Base-by-base conservation (phyloP, 306 rosid species). In the Notholithocarpus densiflorus region DNA sequence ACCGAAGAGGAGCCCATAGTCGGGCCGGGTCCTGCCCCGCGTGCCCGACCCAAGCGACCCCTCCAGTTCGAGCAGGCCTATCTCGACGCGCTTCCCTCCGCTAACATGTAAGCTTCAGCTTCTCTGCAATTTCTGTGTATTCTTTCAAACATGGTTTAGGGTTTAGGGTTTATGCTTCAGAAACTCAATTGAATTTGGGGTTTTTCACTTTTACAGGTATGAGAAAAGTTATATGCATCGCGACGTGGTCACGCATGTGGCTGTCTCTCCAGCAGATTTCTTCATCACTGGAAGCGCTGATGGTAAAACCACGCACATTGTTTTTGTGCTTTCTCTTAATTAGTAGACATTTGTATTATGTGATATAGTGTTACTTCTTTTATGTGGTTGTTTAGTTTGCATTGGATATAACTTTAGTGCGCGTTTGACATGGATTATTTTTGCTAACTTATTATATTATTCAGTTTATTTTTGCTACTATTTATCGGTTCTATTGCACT, bases 171-270 rank as follows among this genome's bases (percentile, higher is more conserved):
- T 29, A 64, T 64, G 11, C 45, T 64, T 15, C 8, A 18, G 15
- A 31, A 27, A 15, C 53, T 48, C 53, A 12, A 48, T 48, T 59
- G 19, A 29, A 10, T 64, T 64, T 31, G 45, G 18, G 27, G 26
- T 59, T 71, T 18, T 13, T 4, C 60, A 37, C 32, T 27, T 72
- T 5, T 59, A 53, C 81, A 95, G 99, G 99, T 95, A 95, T 31
- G 99, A 95, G 89, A 95, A 95, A 64, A 95, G 99, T 75, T 93
- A 93, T 77, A 95, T 95, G 99, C 99, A 95, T 73, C 93, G 98
- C 1, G 97, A 93, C 40, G 98, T 95, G 84, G 98, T 91, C 78
- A 95, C 97, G 0, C 99, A 95, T 87, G 98, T 93, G 59, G 97
- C 94, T 79, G 98, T 93, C 73, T 93, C 98, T 0, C 53, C 88